Evolutionary conservation across 2,329 filamentous ascomycete genomes (phyloP), one percentile per base, ranked within the genome.

Genomic region (Tolypocladium capitatum): DNA sequence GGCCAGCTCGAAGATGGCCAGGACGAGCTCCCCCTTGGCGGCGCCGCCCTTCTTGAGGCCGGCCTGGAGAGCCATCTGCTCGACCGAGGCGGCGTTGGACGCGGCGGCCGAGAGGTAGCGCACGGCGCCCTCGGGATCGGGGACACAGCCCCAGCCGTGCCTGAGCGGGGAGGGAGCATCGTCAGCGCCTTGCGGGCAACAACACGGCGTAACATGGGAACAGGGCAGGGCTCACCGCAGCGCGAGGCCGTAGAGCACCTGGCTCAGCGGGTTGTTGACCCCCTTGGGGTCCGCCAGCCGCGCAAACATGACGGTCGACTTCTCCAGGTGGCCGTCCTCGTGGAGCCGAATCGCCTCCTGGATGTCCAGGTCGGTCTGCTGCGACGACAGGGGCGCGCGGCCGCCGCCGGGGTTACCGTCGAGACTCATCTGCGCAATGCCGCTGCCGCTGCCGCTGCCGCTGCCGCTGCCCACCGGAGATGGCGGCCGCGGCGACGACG

Each of bases 281-380:
- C 87, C 89, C 47, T 81, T 74, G 0, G 86, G 86, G 62, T 95
- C 83, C 46, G 92, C 92, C 55, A 98, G 72, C 51, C 75, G 73
- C 28, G 81, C 85, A 68, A 98, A 98, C 67, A 97, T 79, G 46
- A 72, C 71, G n/a, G 92, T 96, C 46, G 89, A 92, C 58, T 74
- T 69, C 58, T 81, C 78, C 48, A 95, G 74, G 51, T 92, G 76
- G 49, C 91, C 91, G 43, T 73, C 75, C 67, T 98, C 92, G 63
- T 98, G 92, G 53, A 97, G 73, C 51, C 84, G 78, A 62, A 98
- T 98, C n/a, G 92, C 92, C 67, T 94, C 83, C 66, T 96, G 91
- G 49, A 98, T 95, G 64, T 86, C 82, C 49, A 76, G 74, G 61
- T 83, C 79, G 47, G 75, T 74, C 49, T 67, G 66, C 60, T 76